A percentile compares a stretch with the other conserved stretches of the same genome.
Conservation (phyloP, 2,329 filamentous ascomycete species). For the Venturia aucupariae region DNA sequence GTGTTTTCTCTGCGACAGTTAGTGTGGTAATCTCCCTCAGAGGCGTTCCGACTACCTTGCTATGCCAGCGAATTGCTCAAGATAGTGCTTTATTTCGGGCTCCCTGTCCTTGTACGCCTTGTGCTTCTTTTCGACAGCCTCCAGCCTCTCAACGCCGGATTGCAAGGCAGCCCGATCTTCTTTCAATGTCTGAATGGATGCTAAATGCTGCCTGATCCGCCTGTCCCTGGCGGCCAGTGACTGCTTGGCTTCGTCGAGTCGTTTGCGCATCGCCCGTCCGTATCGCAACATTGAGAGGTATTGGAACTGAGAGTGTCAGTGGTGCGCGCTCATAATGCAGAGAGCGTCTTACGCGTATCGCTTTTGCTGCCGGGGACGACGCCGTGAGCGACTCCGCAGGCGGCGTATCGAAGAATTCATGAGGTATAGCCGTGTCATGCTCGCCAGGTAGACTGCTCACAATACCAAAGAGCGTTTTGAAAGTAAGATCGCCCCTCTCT, state of each 20-base stretch:
- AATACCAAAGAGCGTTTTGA: conserved; percentile 35
- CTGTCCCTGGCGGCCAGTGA: conserved; percentile 20
- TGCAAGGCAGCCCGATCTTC: not conserved
- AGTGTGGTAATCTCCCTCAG: conserved; percentile 14
- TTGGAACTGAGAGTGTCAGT: conserved; percentile 35
- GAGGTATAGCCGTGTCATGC: conserved; percentile 35
- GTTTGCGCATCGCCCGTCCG: conserved; percentile 18
- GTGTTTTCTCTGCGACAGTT: conserved; percentile 20
- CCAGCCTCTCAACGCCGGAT: conserved; percentile 10
- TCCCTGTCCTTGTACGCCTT: conserved; percentile 25
- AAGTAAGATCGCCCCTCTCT: conserved; percentile 26
- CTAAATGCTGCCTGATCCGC: conserved; percentile 4
- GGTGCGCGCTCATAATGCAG: not conserved
- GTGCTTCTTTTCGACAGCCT: conserved; percentile 19
- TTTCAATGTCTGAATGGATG: not conserved
- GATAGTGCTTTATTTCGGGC: conserved; percentile 27
- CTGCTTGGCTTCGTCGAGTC: not conserved
- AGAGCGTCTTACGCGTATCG: conserved; percentile 30
- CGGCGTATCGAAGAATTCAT: conserved; percentile 35
- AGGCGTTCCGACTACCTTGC: conserved; percentile 21
- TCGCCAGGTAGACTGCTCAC: conserved; percentile 34
- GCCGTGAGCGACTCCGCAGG: conserved; percentile 31
- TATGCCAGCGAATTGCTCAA: conserved; percentile 26
- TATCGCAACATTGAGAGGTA: conserved; percentile 31
- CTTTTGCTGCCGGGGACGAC: conserved; percentile 30